Evolutionary conservation across 345 rosid genomes (phyloP).

Genomic region (Balakata baccata): DNA sequence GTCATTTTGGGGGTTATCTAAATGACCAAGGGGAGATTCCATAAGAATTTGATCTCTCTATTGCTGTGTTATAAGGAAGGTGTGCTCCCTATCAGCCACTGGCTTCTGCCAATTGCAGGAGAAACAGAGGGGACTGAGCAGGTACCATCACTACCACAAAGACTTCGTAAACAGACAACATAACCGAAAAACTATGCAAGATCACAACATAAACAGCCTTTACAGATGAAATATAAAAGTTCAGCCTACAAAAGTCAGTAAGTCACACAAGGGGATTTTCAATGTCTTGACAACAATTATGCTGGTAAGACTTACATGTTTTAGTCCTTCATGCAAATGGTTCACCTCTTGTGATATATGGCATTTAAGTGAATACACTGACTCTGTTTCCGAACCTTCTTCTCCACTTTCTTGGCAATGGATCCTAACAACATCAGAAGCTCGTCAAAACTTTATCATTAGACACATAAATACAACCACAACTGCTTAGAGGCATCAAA

Average conservation of each 20-base stretch:
- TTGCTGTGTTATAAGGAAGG: background rate
- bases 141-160: background rate
- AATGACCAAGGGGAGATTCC: no score
- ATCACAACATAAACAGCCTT: background rate
- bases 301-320: conserved; percentile 59
- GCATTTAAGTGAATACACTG: conserved; percentile 87
- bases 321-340: conserved; percentile 96
- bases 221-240: background rate
- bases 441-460: background rate
- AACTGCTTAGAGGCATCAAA: background rate
- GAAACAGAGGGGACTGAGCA: background rate
- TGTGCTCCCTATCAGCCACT: background rate
- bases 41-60: background rate
- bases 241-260: background rate
- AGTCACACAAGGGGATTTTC: background rate
- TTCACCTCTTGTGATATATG: conserved; percentile 98
- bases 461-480: background rate
- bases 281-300: background rate
- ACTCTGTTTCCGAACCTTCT: conserved; percentile 79
- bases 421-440: conserved; percentile 36
- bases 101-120: background rate
- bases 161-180: background rate
- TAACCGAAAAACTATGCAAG: background rate
- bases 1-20: background rate
- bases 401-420: conserved; percentile 94